Percentiles rank a stretch among this genome's conserved stretches.
These are phyloP conservation scores for Geotrichum carabidarum DNA, from an alignment of 1,139 yeast genomes.

Conservation along the genomic window DNA sequence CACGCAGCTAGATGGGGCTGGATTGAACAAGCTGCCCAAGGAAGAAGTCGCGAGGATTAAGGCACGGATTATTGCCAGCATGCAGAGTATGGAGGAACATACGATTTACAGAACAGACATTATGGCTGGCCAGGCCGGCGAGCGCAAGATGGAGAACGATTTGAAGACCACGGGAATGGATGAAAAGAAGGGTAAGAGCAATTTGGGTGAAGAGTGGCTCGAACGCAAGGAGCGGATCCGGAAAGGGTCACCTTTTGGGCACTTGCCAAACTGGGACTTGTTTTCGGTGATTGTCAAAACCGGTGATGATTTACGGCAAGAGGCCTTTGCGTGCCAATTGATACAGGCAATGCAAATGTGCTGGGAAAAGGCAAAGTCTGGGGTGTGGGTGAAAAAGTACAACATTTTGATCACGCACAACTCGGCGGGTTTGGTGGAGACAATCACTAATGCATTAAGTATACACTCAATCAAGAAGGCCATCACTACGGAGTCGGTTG, in stretches of 20 bases:
- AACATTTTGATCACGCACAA: slow-evolving; percentile 86
- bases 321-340: slow-evolving; percentile 93
- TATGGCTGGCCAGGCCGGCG: slow-evolving; percentile 60
- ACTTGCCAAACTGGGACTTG: slow-evolving; percentile 84
- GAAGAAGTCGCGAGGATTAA: slow-evolving; percentile 73
- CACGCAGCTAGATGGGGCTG: slow-evolving; percentile 73
- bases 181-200: slow-evolving; percentile 34
- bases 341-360: slow-evolving; percentile 79
- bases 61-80: slow-evolving; percentile 73
- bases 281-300: slow-evolving; percentile 94
- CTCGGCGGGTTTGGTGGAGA: slow-evolving; percentile 86
- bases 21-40: slow-evolving; percentile 52
- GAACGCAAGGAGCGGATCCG: slow-evolving; percentile 75
- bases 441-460: slow-evolving; percentile 89
- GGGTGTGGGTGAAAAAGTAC: slow-evolving; percentile 91
- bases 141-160: slow-evolving; percentile 85
- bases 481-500: slow-evolving; percentile 66
- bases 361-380: slow-evolving; percentile 65
- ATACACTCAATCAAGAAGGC: slow-evolving; percentile 92
- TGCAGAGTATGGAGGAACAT: slow-evolving; percentile 78
- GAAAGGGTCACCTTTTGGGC: slow-evolving; percentile 73
- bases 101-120: slow-evolving; percentile 33
- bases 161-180: slow-evolving; percentile 61
- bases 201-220: slow-evolving; percentile 89
- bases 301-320: slow-evolving; percentile 92